These are phyloP conservation scores for Eremothecium gossypii DNA, from an alignment of 1,139 yeast species.

Conservation along the genomic window DNA sequence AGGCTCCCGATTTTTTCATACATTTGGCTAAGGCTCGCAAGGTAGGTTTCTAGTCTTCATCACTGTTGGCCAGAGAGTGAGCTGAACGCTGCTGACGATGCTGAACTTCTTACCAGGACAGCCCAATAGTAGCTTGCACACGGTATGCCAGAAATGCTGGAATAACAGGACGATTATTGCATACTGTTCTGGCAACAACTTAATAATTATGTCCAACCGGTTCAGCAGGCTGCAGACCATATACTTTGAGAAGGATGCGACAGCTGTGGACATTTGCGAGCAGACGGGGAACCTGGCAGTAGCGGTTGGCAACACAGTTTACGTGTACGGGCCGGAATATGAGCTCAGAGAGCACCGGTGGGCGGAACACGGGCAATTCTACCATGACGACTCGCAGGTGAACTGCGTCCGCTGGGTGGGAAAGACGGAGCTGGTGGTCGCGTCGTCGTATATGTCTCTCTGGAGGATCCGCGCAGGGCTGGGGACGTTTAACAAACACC, in stretches of 20 bases:
- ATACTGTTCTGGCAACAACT: constrained; percentile 83
- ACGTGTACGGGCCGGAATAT: constrained; percentile 34
- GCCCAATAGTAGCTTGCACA: constrained; percentile 49
- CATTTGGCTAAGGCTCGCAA: too few species aligned
- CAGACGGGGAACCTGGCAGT: constrained; percentile 45
- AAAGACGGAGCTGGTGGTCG: constrained; percentile 52
- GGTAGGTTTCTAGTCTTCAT: too few species aligned
- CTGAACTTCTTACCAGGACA: constrained; percentile 77
- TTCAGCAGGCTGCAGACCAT: constrained; percentile 62
- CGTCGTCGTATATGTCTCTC: constrained; percentile 46
- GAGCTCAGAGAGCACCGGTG: constrained; percentile 38
- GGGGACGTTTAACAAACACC: constrained; percentile 33
- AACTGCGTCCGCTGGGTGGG: constrained; percentile 61
- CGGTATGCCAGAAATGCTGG: constrained; percentile 62
- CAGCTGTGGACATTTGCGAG: constrained; percentile 53
- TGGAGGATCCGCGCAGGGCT: constrained; percentile 44
- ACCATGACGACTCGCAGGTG: constrained; percentile 34
- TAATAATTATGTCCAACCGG: constrained; percentile 52
- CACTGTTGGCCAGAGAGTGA: too few species aligned
- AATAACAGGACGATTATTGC: constrained; percentile 54
- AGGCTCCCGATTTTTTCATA: too few species aligned
- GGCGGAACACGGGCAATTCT: constrained; percentile 35
- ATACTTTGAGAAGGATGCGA: constrained; percentile 58
- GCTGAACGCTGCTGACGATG: constrained; percentile 37
- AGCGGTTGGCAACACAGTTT: constrained; percentile 29